A percentile compares a stretch with the other conserved stretches of the same genome.
Conservation (phyloP, 1,139 yeast species). For the Candida frijolesensis region DNA sequence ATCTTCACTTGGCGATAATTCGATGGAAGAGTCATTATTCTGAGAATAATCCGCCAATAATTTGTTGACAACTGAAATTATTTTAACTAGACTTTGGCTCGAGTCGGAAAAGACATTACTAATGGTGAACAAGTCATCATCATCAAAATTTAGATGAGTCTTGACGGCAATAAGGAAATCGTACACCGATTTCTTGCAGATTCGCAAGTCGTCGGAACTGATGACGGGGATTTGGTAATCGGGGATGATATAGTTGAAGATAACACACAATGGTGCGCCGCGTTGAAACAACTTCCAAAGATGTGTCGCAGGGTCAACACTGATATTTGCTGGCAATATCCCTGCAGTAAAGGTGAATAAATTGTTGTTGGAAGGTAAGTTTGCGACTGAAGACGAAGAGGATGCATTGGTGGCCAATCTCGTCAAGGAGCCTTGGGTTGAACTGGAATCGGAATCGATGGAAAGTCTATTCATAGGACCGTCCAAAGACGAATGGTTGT, state of each 20-base stretch:
- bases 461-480: constrained; percentile 24
- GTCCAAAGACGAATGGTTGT: constrained; percentile 7
- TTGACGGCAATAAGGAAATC: constrained; percentile 90
- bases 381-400: constrained; percentile 10
- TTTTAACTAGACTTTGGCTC: constrained; percentile 75
- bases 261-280: constrained; percentile 88
- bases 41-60: constrained; percentile 29
- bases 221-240: constrained; percentile 53
- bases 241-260: constrained; percentile 62
- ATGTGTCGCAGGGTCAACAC: constrained; percentile 91
- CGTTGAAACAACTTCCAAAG: constrained; percentile 86
- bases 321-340: constrained; percentile 68
- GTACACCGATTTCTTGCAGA: constrained; percentile 87
- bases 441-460: constrained; percentile 23
- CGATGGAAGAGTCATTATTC: not conserved
- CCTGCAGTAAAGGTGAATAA: constrained; percentile 73
- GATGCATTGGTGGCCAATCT: constrained; percentile 16
- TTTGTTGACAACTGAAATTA: constrained; percentile 67
- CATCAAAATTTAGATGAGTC: constrained; percentile 70
- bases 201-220: constrained; percentile 75
- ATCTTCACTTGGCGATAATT: constrained; percentile 17
- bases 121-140: constrained; percentile 79
- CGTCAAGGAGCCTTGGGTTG: constrained; percentile 12
- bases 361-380: constrained; percentile 21
- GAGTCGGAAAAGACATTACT: constrained; percentile 86